Evolutionary conservation across 352 stramenopile genomes (phyloP).

Genomic region (Globisporangium barbulae): DNA sequence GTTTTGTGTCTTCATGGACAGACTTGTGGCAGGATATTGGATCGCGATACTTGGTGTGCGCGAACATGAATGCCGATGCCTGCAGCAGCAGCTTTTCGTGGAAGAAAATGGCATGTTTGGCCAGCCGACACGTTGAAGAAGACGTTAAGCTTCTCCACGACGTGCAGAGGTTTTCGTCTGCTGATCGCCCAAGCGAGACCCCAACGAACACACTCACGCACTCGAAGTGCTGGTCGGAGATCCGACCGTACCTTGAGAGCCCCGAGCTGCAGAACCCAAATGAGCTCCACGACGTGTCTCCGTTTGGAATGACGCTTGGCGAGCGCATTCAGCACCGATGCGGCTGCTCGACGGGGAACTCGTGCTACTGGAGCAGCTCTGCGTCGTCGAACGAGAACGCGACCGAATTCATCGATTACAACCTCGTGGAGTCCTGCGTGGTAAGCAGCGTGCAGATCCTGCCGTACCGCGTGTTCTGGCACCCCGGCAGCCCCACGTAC

Average conservation of each 20-base stretch:
- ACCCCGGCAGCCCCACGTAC: conserved; percentile 72
- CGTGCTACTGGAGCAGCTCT: conserved; percentile 86
- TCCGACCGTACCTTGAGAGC: conserved; percentile 30
- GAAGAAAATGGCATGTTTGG: conserved; percentile 54
- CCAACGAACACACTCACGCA: conserved; percentile 60
- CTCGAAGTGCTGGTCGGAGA: conserved; percentile 63
- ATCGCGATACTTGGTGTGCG: conserved; percentile 24
- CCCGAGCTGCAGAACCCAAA: conserved; percentile 31
- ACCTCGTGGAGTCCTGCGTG: conserved; percentile 47
- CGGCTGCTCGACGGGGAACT: conserved; percentile 65
- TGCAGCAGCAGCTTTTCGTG: conserved; percentile 20
- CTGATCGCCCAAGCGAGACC: conserved; percentile 46
- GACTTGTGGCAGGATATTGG: conserved; percentile 43
- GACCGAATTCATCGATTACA: conserved; percentile 76
- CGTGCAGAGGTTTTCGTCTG: conserved; percentile 49
- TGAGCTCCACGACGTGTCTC: conserved; percentile 28
- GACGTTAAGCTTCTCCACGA: conserved; percentile 39
- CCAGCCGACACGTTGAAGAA: conserved; percentile 26
- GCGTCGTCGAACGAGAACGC: conserved; percentile 57
- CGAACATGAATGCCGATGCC: conserved; percentile 14
- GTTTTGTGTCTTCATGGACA: conserved; percentile 21
- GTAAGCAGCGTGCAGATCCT: conserved; percentile 63
- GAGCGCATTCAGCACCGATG: conserved; percentile 65
- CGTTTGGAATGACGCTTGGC: conserved; percentile 48
- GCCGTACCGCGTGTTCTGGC: conserved; percentile 80